Conservation (phyloP, 202 grass and related monocot genomes). For the Cymbopogon flexuosus region DNA sequence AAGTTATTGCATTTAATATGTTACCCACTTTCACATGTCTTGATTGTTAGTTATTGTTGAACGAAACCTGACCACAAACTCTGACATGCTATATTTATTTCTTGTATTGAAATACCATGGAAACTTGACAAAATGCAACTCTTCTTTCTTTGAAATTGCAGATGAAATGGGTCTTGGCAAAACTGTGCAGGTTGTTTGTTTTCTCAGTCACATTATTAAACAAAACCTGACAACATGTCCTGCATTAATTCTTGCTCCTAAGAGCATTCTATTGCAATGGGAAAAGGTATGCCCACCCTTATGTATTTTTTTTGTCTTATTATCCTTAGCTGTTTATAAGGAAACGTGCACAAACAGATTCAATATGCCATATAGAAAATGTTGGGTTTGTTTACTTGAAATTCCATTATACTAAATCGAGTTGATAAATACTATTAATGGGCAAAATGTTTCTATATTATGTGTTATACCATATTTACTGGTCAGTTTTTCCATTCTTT, state of each 20-base stretch:
- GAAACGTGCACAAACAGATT: not conserved
- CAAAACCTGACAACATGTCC: slow-evolving; percentile 34
- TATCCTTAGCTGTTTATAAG: not conserved
- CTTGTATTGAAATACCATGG: not conserved
- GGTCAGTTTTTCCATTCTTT: not conserved
- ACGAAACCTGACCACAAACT: not conserved
- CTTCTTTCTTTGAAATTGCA: slow-evolving; percentile 30
- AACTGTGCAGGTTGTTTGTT: slow-evolving; percentile 69
- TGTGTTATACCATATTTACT: not conserved
- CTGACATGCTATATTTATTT: not conserved
- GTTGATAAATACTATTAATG: not conserved
- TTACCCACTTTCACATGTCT: not conserved
- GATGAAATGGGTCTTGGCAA: slow-evolving; percentile 88
- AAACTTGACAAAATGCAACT: not conserved
- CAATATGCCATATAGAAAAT: not conserved
- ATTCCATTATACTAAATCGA: not conserved
- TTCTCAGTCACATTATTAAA: slow-evolving; percentile 52
- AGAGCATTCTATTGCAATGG: slow-evolving; percentile 78
- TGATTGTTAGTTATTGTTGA: not conserved
- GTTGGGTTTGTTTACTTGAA: not conserved
- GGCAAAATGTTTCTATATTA: not conserved
- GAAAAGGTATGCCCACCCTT: slow-evolving; percentile 54
- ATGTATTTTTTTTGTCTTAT: not conserved
- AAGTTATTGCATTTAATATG: too few relatives aligned
- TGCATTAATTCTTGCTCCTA: slow-evolving; percentile 59